Conservation (phyloP, 176 grass and related monocot genomes). For the Zea luxurians region DNA sequence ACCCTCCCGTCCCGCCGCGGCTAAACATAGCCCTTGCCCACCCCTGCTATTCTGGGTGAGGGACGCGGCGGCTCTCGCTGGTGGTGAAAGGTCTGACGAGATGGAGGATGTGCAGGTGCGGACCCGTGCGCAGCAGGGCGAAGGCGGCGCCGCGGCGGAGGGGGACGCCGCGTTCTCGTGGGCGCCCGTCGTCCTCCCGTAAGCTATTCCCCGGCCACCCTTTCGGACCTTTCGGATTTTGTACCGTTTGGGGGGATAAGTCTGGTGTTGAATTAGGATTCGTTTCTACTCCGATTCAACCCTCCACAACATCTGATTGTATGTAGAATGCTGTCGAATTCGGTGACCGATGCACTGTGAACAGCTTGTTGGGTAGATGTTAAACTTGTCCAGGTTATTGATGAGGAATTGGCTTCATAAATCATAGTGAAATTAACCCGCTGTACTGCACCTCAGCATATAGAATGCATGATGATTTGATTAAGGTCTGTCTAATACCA, state of each 20-base stretch:
- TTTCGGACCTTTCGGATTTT: too few relatives aligned
- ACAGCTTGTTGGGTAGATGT: neutral
- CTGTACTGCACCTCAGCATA: neutral
- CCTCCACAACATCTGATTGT: too few relatives aligned
- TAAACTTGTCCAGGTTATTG: neutral
- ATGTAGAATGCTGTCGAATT: neutral
- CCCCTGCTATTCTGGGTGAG: conserved; percentile 35
- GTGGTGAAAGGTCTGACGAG: neutral
- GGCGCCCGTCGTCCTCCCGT: conserved; percentile 70
- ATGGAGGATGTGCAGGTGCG: too few relatives aligned
- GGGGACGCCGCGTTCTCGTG: conserved; percentile 41
- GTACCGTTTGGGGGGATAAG: too few relatives aligned
- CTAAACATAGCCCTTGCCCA: conserved; percentile 31
- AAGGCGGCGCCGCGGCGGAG: neutral
- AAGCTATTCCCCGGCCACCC: conserved; percentile 13
- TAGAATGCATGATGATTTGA: neutral
- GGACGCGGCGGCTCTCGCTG: neutral
- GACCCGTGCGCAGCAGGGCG: conserved; percentile 9
- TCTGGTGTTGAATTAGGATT: too few relatives aligned
- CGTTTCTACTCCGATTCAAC: too few relatives aligned
- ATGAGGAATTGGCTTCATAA: neutral
- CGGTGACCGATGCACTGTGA: neutral
- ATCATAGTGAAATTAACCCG: neutral
- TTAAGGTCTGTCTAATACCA: neutral
- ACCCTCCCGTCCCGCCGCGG: neutral